Evolutionary conservation across 1,284 basidiomycete species (phyloP).

Genomic region (Athelia sp.): DNA sequence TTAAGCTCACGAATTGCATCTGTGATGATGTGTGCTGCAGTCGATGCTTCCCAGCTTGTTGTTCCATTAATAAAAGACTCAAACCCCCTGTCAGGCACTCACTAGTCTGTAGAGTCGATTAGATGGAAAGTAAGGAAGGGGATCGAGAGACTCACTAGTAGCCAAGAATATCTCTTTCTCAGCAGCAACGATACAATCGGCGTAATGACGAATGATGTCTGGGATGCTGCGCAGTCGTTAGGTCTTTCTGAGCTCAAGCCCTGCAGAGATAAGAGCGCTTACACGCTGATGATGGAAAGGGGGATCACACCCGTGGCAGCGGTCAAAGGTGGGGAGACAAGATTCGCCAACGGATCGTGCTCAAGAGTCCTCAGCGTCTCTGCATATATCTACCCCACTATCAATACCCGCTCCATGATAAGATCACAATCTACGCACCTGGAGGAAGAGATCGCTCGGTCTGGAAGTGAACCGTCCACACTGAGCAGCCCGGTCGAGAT

Average conservation of each 20-base stretch:
- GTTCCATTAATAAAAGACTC: no score
- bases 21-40: constrained; percentile 37
- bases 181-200: constrained; percentile 46
- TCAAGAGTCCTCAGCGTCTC: constrained; percentile 46
- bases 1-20: constrained; percentile 54
- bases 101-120: neutral
- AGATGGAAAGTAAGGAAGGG: no score
- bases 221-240: constrained; percentile 40
- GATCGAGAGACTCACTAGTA: constrained; percentile 35
- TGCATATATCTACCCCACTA: constrained; percentile 38
- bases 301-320: constrained; percentile 51
- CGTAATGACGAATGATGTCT: constrained; percentile 55
- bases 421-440: constrained; percentile 18
- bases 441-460: constrained; percentile 38
- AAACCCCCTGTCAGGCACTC: no score
- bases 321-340: constrained; percentile 49
- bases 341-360: constrained; percentile 42
- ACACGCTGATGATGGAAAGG: constrained; percentile 37
- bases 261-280: constrained; percentile 6
- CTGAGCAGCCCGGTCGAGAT: constrained; percentile 28
- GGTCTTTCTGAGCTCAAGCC: neutral
- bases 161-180: constrained; percentile 53
- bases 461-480: constrained; percentile 33
- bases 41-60: neutral
- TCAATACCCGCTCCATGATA: neutral